Conservation (phyloP, 352 stramenopile species). For the Phytopythium cucurbitacearum region DNA sequence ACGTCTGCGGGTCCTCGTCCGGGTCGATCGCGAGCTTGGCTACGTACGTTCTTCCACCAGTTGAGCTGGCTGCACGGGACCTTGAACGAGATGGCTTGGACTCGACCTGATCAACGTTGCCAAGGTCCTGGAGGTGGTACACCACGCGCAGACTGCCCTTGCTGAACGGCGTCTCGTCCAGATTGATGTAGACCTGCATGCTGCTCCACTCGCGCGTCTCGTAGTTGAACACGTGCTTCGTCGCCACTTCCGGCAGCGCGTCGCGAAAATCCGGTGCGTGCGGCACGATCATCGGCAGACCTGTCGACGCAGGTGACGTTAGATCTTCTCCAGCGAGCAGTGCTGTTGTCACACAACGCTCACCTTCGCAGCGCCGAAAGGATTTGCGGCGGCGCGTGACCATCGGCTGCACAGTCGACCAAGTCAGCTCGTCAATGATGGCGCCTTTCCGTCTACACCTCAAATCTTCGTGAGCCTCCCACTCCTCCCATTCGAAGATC, state of each 20-base stretch:
- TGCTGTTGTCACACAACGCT: background rate
- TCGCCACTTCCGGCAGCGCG: slow-evolving; percentile 50
- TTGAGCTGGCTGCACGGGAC: background rate
- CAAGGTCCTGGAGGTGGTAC: slow-evolving; percentile 75
- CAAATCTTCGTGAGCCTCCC: slow-evolving; percentile 1
- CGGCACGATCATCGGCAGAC: slow-evolving; percentile 72
- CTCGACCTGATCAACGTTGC: slow-evolving; percentile 13
- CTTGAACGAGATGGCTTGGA: slow-evolving; percentile 6
- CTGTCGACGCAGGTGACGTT: slow-evolving; percentile 9
- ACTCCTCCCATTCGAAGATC: background rate
- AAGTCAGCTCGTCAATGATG: slow-evolving; percentile 73
- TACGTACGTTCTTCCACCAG: slow-evolving; percentile 55
- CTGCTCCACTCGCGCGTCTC: slow-evolving; percentile 67
- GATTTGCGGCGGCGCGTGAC: slow-evolving; percentile 29
- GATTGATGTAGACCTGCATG: slow-evolving; percentile 56
- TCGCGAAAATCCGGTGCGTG: slow-evolving; percentile 66
- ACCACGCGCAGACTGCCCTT: slow-evolving; percentile 79
- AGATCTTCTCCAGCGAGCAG: background rate
- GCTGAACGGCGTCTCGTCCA: slow-evolving; percentile 80
- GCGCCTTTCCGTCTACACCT: slow-evolving; percentile 52
- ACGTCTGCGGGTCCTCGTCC: slow-evolving; percentile 84
- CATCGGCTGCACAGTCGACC: slow-evolving; percentile 25
- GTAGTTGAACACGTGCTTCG: slow-evolving; percentile 83
- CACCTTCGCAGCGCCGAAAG: slow-evolving; percentile 30
- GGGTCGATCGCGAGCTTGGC: slow-evolving; percentile 86